Evolutionary conservation across 179 eudicot genomes (phyloP), one percentile per base, ranked within the genome.

Genomic region (Beta macrorhiza): DNA sequence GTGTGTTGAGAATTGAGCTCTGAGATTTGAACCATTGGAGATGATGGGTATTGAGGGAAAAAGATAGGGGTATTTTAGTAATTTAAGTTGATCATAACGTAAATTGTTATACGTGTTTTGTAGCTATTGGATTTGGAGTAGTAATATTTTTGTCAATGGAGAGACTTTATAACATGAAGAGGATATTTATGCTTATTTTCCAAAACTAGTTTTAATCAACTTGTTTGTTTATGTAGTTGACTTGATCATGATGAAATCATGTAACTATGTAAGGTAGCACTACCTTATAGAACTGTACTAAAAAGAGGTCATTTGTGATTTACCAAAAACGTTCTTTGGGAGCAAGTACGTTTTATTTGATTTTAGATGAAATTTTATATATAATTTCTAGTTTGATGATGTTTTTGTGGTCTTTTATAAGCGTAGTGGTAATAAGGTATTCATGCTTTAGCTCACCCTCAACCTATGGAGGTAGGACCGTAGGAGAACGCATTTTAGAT

Each of bases 11-110:
- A 22, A 20, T 42, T 37, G 68, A 49, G 55, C 65, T 82, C 16
- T 82, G 77, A 82, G 72, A 82, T 82, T 82, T 77, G 84, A 59
- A 59, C 67, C 79, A 42, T 80, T 13, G 20, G 42, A 45, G 25
- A 78, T 25, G 19, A 44, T 53, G n/a, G 79, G 15, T 7, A 65
- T 51, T 67, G 20, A 10, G 45, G 70, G 25, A 20, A 5, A 45
- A 64, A 7, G 5, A 47, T 12, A 44, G 79, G 79, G 79, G 58
- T 63, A 76, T 20, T 63, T 61, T 76, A 32, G 79, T 76, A 14
- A 45, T 62, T 63, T 63, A 22, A 45, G 1, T 32, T 45, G 13
- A 25, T 57, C 15, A 2, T 44, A 57, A 58, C 16, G 56, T 65
- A 49, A 53, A 25, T 74, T 73, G 16, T 29, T 32, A 15, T 7